Conservation (phyloP, 2,329 filamentous ascomycete genomes). For the Cladobotryum mycophilum region DNA sequence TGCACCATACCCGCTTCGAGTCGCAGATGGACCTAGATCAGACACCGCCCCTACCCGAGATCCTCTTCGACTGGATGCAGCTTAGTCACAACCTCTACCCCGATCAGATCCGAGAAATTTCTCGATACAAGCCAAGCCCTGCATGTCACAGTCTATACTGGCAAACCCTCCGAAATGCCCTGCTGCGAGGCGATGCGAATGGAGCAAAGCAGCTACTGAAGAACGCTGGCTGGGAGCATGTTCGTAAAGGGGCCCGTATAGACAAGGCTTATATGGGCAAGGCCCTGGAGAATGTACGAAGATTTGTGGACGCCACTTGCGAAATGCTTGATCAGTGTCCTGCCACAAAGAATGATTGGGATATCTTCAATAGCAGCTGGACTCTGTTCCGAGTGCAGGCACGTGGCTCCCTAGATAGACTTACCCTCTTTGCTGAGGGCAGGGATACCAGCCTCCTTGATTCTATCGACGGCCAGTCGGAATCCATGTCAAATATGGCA, state of each 20-base stretch:
- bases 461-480: constrained; percentile 29
- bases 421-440: constrained; percentile 76
- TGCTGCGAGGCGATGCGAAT: constrained; percentile 68
- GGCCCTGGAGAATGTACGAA: constrained; percentile 72
- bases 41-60: constrained; percentile 59
- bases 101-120: constrained; percentile 59
- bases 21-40: constrained; percentile 32
- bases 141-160: constrained; percentile 75
- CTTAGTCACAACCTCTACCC: constrained; percentile 66
- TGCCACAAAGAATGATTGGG: constrained; percentile 66
- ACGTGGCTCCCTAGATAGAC: constrained; percentile 59
- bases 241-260: constrained; percentile 60
- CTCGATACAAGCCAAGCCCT: constrained; percentile 61
- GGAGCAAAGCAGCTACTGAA: constrained; percentile 63
- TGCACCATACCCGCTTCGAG: constrained; percentile 61
- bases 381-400: constrained; percentile 73
- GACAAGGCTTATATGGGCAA: constrained; percentile 65
- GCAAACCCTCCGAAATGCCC: constrained; percentile 69
- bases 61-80: constrained; percentile 78
- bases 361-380: constrained; percentile 78
- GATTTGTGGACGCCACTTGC: constrained; percentile 62
- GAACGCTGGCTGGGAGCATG: constrained; percentile 71
- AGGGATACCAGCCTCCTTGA: constrained; percentile 42
- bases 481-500: constrained; percentile 58
- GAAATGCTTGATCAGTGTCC: constrained; percentile 69